Evolutionary conservation across 805 yeast species (phyloP).

Genomic region (Dipodascopsis uninucleata): DNA sequence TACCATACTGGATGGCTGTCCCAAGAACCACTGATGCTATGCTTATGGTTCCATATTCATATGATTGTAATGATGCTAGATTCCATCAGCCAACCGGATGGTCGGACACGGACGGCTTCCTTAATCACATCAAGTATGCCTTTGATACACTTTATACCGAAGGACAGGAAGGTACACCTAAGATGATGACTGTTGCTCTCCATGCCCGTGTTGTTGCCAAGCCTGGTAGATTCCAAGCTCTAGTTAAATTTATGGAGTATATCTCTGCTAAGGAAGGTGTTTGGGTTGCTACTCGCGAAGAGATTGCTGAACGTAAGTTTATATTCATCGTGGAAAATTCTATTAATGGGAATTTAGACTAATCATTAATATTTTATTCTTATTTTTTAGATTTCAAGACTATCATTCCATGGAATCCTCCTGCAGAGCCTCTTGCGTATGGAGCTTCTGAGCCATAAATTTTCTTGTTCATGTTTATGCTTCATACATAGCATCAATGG

Average conservation of each 20-base stretch:
- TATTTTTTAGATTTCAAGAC: constrained; percentile 15
- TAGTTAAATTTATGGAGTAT: constrained; percentile 39
- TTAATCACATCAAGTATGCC: constrained; percentile 38
- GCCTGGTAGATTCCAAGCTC: constrained; percentile 39
- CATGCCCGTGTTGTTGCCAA: constrained; percentile 40
- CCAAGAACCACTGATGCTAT: constrained; percentile 33
- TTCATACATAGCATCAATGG: too few relatives aligned
- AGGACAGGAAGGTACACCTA: constrained; percentile 33
- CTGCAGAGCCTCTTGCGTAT: constrained; percentile 22
- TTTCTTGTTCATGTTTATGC: too few relatives aligned
- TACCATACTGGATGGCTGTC: constrained; percentile 40
- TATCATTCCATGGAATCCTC: constrained; percentile 23
- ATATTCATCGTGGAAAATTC: too few relatives aligned
- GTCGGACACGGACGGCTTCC: constrained; percentile 32
- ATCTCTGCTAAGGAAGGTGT: constrained; percentile 37
- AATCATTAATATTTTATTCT: not conserved
- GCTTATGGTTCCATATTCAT: constrained; percentile 36
- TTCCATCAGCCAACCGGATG: constrained; percentile 34
- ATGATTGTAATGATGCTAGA: constrained; percentile 36
- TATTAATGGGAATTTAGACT: too few relatives aligned
- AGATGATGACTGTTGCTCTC: constrained; percentile 41
- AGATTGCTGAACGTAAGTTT: constrained; percentile 36
- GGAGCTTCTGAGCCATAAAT: constrained; percentile 15
- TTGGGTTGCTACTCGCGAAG: constrained; percentile 40
- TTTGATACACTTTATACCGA: constrained; percentile 41